Evolutionary conservation across 495 filamentous ascomycete species (phyloP), one percentile per base, ranked within the genome.

Genomic region (Penicillium tannophilum): DNA sequence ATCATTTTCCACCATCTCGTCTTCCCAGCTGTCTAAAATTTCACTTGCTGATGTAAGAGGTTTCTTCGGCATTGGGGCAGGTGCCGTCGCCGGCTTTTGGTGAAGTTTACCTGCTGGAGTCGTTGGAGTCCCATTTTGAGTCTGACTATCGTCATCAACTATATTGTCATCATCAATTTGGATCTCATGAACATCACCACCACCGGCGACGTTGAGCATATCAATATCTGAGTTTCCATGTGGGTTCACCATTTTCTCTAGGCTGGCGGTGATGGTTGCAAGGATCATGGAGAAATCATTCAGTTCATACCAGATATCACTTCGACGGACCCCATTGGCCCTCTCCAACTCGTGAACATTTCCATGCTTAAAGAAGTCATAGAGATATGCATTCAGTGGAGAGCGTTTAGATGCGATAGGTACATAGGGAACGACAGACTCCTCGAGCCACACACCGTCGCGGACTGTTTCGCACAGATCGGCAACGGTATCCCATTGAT

Each of bases 401-500:
- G 68, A 66, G 53, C 85, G 79, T 26, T 85, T 77, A 0, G 84
- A 79, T 54, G 79, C 76, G 5, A 87, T 64, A 24, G 77, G 75
- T 1, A 92, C 67, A 70, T 87, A 82, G 0, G 90, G 90, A 28
- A 93, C 80, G 12, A 86, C 86, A 6, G 87, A 76, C 62, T 86
- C 79, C 67, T 92, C 90, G 0, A 93, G 76, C 69, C 89, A 91
- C 3, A 93, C 83, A 2, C 83, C 87, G 14, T 76, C 72, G 26
- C 90, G 82, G 3, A 82, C 78, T 10, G 83, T 83, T 19, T 74
- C 63, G 65, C 87, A 88, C 6, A 92, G 80, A 45, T 90, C 86
- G 10, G 76, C 64, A 30, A 92, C 83, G 0, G 75, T 83, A 9
- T 70, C 62, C 72, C 90, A 91, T 4, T 73, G 58, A 60, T 91